phyloP scores from a whole-genome alignment of 306 rosid species.

The Quercus dentata region DNA sequence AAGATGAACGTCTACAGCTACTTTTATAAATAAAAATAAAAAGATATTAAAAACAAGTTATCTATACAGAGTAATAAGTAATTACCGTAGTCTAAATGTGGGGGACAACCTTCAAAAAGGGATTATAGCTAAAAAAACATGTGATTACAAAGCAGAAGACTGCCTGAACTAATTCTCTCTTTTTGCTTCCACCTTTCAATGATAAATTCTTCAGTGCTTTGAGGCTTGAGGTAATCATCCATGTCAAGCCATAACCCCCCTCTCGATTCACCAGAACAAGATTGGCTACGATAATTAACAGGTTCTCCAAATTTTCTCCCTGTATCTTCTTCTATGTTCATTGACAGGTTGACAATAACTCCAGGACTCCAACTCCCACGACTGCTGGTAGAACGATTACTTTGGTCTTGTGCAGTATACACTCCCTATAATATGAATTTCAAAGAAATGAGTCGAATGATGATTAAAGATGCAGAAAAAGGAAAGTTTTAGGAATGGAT shows the following conservation, averaged over 20 bases:
- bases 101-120: constrained; percentile 1
- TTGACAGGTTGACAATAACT: constrained; percentile 31
- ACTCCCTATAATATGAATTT: constrained; percentile 40
- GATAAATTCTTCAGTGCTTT: constrained; percentile 60
- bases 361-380: constrained; percentile 92
- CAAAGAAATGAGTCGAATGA: background rate
- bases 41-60: background rate
- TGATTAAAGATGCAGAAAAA: background rate
- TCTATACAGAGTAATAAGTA: constrained; percentile 33
- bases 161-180: constrained; percentile 59
- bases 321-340: constrained; percentile 42
- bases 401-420: constrained; percentile 31
- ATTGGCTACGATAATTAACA: constrained; percentile 18
- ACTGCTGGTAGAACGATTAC: constrained; percentile 60
- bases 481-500: background rate
- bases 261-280: constrained; percentile 37
- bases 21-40: background rate
- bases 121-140: constrained; percentile 40
- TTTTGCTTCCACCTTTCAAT: constrained; percentile 64
- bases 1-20: background rate
- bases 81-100: background rate
- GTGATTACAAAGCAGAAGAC: constrained; percentile 57
- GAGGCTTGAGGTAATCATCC: constrained; percentile 61
- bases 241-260: constrained; percentile 47
- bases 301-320: constrained; percentile 38